Percentiles rank a stretch among this genome's conserved stretches.
These are phyloP conservation scores for Lunasporangiospora selenospora DNA, from an alignment of 192 early-diverging fungal species.

Conservation along the genomic window DNA sequence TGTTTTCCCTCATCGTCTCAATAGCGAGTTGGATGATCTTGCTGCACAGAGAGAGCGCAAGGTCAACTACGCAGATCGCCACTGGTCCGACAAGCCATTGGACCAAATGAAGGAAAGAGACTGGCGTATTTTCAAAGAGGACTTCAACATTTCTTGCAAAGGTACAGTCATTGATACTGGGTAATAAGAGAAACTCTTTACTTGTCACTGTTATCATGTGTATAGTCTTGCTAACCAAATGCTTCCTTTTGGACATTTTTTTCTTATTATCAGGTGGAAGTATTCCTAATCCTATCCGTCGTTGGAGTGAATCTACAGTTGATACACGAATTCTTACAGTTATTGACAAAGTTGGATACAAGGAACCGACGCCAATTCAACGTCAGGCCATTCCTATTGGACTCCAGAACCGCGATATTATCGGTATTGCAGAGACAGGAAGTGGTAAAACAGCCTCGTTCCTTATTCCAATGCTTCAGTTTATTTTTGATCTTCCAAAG, in stretches of 20 bases:
- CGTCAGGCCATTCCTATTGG: constrained; percentile 97
- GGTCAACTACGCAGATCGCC: constrained; percentile 85
- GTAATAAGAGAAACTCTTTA: too few relatives aligned
- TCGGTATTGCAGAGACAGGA: constrained; percentile 89
- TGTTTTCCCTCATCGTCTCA: background rate
- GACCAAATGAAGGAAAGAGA: constrained; percentile 95
- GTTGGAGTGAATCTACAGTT: constrained; percentile 86
- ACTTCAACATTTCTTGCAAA: constrained; percentile 95
- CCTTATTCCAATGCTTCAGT: constrained; percentile 94
- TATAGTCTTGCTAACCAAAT: too few relatives aligned
- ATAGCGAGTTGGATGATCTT: constrained; percentile 66
- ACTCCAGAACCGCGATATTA: constrained; percentile 88
- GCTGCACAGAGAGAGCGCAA: constrained; percentile 71
- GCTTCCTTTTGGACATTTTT: too few relatives aligned
- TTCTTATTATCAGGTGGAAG: constrained; percentile 62
- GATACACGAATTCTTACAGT: constrained; percentile 72
- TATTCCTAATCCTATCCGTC: constrained; percentile 89
- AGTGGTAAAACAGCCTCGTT: constrained; percentile 97
- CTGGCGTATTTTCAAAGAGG: constrained; percentile 99
- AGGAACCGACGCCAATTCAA: constrained; percentile 97
- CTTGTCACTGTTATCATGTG: too few relatives aligned
- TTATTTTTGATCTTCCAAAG: constrained; percentile 81
- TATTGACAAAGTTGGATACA: constrained; percentile 88
- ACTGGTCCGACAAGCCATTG: constrained; percentile 94
- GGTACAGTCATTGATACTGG: too few relatives aligned